Evolutionary conservation across 768 basidiomycete species (phyloP).

Genomic region (Auricularia cornea): DNA sequence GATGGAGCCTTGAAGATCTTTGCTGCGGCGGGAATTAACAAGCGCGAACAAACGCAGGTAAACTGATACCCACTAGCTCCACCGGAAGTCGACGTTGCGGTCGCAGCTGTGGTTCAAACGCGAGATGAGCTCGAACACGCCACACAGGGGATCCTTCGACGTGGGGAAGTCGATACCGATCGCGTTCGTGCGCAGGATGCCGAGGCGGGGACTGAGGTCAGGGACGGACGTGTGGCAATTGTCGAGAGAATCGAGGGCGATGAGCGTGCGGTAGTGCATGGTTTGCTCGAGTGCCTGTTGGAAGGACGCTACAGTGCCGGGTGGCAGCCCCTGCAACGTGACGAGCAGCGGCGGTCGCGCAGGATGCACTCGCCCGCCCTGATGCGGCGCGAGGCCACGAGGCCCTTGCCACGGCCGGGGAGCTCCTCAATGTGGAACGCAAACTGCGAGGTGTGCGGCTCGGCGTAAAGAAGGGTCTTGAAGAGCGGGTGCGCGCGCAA

Average conservation of each 20-base stretch:
- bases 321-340: not conserved
- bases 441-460: not conserved
- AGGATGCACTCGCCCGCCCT: slow-evolving; percentile 18
- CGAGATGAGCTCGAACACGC: not conserved
- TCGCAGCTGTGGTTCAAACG: not conserved
- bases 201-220: not conserved
- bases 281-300: not conserved
- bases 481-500: not conserved
- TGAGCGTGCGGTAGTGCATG: not conserved
- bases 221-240: not conserved
- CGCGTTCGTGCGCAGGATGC: not conserved
- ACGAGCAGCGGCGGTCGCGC: slow-evolving; percentile 22
- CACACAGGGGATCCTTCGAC: not conserved
- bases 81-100: not conserved
- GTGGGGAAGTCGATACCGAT: not conserved
- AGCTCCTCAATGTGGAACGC: slow-evolving; percentile 30
- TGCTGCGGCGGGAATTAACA: no score
- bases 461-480: not conserved
- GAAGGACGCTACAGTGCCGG: not conserved
- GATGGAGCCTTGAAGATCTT: no score
- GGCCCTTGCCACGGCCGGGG: slow-evolving; percentile 18
- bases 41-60: no score
- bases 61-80: not conserved
- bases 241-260: not conserved
- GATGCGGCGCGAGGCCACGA: slow-evolving; percentile 19